Base-by-base conservation (phyloP, 2,329 filamentous ascomycete genomes). In the Sordariomycetes sp. region DNA sequence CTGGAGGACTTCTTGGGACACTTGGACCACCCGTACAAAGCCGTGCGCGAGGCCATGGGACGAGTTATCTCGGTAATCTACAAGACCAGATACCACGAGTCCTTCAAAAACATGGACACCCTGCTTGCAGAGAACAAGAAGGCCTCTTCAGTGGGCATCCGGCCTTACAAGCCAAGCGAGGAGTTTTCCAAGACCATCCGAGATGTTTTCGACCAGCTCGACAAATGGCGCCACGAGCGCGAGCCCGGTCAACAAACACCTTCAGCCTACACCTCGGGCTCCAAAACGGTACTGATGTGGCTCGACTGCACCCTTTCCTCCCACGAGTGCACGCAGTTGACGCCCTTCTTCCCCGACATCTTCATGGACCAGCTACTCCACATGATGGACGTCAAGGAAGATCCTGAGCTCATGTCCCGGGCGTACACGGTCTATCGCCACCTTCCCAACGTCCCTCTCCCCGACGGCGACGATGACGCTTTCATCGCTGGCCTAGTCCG, bases 321-420 rank as follows among this genome's bases (percentile, higher is more conserved):
- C 1, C 84, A 93, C 42, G 92, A 96, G 54, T 98, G 92, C 59
- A 94, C 79, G 0, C 82, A 92, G 51, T 74, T 98, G 11, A 77
- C 93, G 14, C 78, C 81, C 4, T 96, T 95, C 71, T 96, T 98
- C 66, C 83, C 87, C 0, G 73, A 84, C 23, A 70, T 82, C 0
- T 90, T 96, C 51, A 92, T 94, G 55, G 85, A 92, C 48, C 85
- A 95, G 54, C 74, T 98, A 11, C 66, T 98, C 34, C 88, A 98
- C 65, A 98, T 98, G 92, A 98, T 98, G 90, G 92, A 98, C 51
- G 86, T 98, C 55, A 96, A 96, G 57, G 92, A 98, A 57, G 92
- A 98, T 49, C 87, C 86, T 0, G 93, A 98, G 57, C 72, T 98
- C 3, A 93, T 95, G 68, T 82, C 84, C 8, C 72, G 95, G 8